Conservation (phyloP, 345 rosid species). For the Diplotaxis tenuifolia region DNA sequence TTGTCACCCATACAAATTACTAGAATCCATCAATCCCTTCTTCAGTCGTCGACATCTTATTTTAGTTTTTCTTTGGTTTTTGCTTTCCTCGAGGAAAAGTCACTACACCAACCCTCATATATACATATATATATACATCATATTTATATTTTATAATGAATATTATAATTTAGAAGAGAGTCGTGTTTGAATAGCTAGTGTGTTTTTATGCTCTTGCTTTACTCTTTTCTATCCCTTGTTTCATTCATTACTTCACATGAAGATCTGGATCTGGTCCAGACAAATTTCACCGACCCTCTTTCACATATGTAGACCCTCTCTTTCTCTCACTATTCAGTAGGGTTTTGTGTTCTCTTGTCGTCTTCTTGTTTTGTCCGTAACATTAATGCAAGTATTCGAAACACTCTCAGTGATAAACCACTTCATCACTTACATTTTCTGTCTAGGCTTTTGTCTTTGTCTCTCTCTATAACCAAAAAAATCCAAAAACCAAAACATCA, state of each 20-base stretch:
- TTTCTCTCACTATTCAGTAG: constrained; percentile 16
- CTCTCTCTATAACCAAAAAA: constrained; percentile 2
- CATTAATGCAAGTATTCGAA: constrained; percentile 28
- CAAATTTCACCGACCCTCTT: constrained; percentile 34
- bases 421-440: constrained; percentile 24
- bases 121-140: background rate
- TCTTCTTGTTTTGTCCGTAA: constrained; percentile 36
- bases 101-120: constrained; percentile 14
- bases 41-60: constrained; percentile 31
- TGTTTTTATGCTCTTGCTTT: constrained; percentile 34
- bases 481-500: constrained; percentile 5
- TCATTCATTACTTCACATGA: constrained; percentile 35
- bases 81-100: constrained; percentile 27
- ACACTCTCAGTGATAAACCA: constrained; percentile 29
- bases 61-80: constrained; percentile 8
- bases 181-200: constrained; percentile 1
- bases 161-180: constrained; percentile 13
- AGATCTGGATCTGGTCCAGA: constrained; percentile 46
- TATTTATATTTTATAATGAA: background rate
- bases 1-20: constrained; percentile 24
- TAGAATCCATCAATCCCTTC: constrained; percentile 34
- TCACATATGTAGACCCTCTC: constrained; percentile 1
- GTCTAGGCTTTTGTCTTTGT: constrained; percentile 30
- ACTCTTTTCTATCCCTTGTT: constrained; percentile 31
- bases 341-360: constrained; percentile 34